Base-by-base conservation (phyloP, 345 rosid species). In the Populus nigra region DNA sequence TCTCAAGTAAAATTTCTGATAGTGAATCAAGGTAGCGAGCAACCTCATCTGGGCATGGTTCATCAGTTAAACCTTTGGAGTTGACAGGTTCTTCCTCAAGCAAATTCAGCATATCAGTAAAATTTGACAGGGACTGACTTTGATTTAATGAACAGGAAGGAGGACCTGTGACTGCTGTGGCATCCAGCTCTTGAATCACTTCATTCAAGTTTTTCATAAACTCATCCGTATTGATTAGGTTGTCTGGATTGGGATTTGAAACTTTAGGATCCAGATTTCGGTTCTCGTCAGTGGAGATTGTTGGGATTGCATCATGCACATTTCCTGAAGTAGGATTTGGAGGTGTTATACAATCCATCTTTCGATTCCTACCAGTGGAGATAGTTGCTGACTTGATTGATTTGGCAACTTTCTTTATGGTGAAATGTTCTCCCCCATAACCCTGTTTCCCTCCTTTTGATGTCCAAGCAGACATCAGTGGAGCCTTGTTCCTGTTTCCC, bases 21-120 rank as follows among this genome's bases (percentile, higher is more conserved):
- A 85, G 74, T 76, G 41, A 85, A 33, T 61, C 49, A 55, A 73
- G 73, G 75, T 62, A 83, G 17, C 63, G 76, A 68, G 83, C 78
- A 39, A 83, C 36, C 50, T 85, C 82, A 39, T 23, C 65, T 7
- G 72, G 68, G 47, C 69, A 70, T 17, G 55, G 68, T 29, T 76
- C 77, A 27, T 25, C 43, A 15, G 5, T 49, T 6, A 22, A 41
- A 35, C 72, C 69, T 7, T 49, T 20, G 62, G 43, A 23, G n/a
- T 65, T 29, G 20, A 53, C 65, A 9, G 57, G 20, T 38, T 62
- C 85, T 39, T 79, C 68, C 20, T 79, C 76, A 3, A 83, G 55
- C 20, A 79, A 31, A 33, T 73, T 73, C 47, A 65, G n/a, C 15
- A 72, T 22, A 61, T 62, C 68, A 22, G 31, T 35, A 50, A 18